A percentile compares a stretch with the other conserved stretches of the same genome.
phyloP scores from a whole-genome alignment of 139 green algal genomes.

The Chlorella vulgaris region DNA sequence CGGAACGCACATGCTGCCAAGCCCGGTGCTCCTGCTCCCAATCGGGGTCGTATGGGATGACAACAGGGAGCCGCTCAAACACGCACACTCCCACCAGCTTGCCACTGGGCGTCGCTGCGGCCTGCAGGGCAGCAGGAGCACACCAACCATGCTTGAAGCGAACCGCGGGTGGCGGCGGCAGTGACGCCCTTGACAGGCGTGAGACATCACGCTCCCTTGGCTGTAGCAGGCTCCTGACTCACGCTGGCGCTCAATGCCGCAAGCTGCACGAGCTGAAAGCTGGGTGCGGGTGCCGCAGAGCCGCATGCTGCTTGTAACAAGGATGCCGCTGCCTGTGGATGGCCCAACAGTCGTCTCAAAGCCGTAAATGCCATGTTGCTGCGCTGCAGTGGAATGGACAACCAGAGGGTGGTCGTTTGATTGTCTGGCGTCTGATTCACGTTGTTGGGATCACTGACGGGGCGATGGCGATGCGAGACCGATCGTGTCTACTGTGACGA shows the following conservation, averaged over 20 bases:
- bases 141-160: not conserved
- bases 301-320: constrained; percentile 11
- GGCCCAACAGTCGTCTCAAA: not conserved
- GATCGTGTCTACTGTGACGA: no score
- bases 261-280: constrained; percentile 3
- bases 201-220: no score
- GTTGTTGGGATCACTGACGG: no score
- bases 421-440: no score
- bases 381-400: not conserved
- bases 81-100: constrained; percentile 38
- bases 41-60: constrained; percentile 17
- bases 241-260: constrained; percentile 15
- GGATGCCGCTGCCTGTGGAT: not conserved
- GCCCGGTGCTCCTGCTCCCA: constrained; percentile 44
- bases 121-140: not conserved
- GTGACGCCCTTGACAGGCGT: not conserved
- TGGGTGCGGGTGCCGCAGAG: not conserved
- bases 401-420: no score
- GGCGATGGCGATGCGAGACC: no score
- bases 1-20: constrained; percentile 18
- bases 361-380: constrained; percentile 2
- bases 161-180: not conserved
- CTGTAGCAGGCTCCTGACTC: no score
- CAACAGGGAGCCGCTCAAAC: constrained; percentile 51
- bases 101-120: not conserved